Base-by-base conservation (phyloP, 331 rosid species). In the Malus hybrid region DNA sequence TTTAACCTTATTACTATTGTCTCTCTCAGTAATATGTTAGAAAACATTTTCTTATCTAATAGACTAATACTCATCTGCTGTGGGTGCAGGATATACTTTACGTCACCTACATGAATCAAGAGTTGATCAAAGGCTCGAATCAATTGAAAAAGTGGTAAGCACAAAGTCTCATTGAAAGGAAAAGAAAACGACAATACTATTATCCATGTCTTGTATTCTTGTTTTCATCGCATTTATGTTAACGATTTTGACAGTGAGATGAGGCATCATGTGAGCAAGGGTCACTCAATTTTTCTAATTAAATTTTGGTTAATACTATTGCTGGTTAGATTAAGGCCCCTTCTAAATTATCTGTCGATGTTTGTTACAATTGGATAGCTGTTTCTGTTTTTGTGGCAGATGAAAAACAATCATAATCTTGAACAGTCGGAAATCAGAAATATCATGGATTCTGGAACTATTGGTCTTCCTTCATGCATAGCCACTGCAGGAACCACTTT, bases 401-500 rank as follows among this genome's bases (percentile, higher is more conserved):
- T 95, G 91, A 80, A 80, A 73, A 84, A 29, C 78, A 82, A 75
- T 64, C 53, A 82, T 19, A 69, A 83, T 74, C 84, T 86, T 7
- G 93, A 83, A 60, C 87, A 83, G 64, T 82, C 93, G 2, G 93
- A 89, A 77, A 78, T 92, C 66, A 79, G 70, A 78, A 84, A 89
- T 71, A 87, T 89, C 62, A 88, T 93, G 76, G 80, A 79, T 48
- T 68, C 76, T 0, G 84, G 91, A 70, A 81, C 82, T 69, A 19
- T 75, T 75, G 90, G 87, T 69, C 26, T 85, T 78, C 88, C 93
- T 71, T 82, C 93, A 15, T 90, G 93, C 82, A 63, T 81, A 32
- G 99, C 99, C 70, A 95, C 97, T 65, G 99, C 98, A 3, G 99
- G 93, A 84, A 95, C 97, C 50, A 66, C 97, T 78, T 87, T 92